Evolutionary conservation across 805 yeast genomes (phyloP), one percentile per base, ranked within the genome.

Genomic region (Cyberlindnera maclurae): DNA sequence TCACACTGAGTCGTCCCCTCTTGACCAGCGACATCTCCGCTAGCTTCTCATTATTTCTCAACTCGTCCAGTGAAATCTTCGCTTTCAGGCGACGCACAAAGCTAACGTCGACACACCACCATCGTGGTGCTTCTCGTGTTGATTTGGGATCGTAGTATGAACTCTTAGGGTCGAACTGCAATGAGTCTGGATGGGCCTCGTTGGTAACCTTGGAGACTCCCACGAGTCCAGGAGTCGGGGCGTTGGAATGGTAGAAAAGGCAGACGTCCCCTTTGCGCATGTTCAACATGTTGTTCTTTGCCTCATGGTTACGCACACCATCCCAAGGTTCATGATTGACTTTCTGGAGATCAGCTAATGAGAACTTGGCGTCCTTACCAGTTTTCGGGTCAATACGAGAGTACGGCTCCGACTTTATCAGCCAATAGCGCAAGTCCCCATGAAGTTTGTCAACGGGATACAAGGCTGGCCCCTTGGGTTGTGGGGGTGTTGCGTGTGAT

Each of bases 301-400:
- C 80, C 54, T 75, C 80, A 43, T 67, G 67, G 50, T 75, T 75
- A 33, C 82, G 59, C 10, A 75, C 80, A 1, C 82, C 81, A 44
- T 73, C 75, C 81, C 81, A 75, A n/a, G 70, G 64, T 37, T 70
- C 72, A 2, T 43, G 43, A 5, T 53, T 59, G 8, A 62, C 67
- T 5, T 60, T 46, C 13, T 63, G 50, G 11, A 75, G 54, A 24
- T 68, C 73, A 8, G 58, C 59, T 6, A 75, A 57, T 5, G 77
- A 62, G 50, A 73, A 75, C 31, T 63, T 62, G 16, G 69, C 75
- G 48, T 75, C 78, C 15, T 56, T 54, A 2, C 73, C 75, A 0
- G 70, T 52, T n/a, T 52, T 55, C 8, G 72, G 62, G 36, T 71
- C 78, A 10, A 72, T 54, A 32, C 81, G 54, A 1, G 70, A 45